phyloP scores from a whole-genome alignment of 148 eudicot genomes.

The Vaccinium darrowii region DNA sequence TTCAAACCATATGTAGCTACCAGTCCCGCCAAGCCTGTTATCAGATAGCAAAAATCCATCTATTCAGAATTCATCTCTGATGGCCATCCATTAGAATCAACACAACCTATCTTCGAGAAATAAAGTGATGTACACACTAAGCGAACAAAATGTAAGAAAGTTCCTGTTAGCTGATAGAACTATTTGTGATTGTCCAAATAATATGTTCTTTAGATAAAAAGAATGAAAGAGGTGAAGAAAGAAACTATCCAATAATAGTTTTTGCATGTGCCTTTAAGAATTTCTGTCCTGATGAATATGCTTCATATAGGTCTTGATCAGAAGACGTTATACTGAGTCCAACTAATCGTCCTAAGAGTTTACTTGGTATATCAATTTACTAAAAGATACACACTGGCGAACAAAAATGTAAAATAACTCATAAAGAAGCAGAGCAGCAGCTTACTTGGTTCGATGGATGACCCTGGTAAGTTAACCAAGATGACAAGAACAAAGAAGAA shows the following conservation, averaged over 20 bases:
- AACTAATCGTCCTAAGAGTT: neutral
- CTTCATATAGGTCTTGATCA: neutral
- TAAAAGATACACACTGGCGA: neutral
- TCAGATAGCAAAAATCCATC: neutral
- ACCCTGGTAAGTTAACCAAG: slow-evolving; percentile 75
- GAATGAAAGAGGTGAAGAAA: neutral
- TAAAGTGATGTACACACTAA: neutral
- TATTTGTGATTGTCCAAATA: neutral
- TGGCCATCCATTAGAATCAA: neutral
- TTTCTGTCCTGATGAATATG: neutral
- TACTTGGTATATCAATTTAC: neutral
- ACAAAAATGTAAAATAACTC: neutral
- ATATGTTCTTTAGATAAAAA: neutral
- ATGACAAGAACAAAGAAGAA: slow-evolving; percentile 77
- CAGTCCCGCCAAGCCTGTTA: slow-evolving; percentile 77
- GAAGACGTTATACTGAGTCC: neutral
- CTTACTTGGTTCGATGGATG: slow-evolving; percentile 87
- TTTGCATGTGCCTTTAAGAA: neutral
- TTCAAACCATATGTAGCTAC: slow-evolving; percentile 88
- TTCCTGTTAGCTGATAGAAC: neutral
- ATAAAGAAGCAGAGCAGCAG: slow-evolving; percentile 14
- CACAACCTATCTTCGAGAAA: neutral
- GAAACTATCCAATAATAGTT: slow-evolving; percentile 3
- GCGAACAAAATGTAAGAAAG: neutral
- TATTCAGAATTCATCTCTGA: neutral